These are phyloP conservation scores for Solidago caesia DNA, from an alignment of 129 eudicot genomes.

Conservation along the genomic window DNA sequence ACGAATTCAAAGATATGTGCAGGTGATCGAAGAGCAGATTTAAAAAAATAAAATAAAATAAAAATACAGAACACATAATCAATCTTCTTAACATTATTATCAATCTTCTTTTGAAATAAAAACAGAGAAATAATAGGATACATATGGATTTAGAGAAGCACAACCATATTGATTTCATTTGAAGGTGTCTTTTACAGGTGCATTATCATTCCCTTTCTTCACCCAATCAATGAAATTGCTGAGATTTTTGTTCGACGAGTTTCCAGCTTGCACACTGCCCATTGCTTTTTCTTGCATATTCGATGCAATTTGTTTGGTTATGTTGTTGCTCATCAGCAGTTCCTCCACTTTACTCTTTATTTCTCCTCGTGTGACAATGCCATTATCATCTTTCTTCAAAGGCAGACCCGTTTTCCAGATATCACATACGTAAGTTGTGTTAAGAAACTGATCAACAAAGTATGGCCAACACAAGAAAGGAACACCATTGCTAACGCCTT, in stretches of 20 bases:
- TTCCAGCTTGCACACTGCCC: slow-evolving; percentile 21
- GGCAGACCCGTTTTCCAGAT: slow-evolving; percentile 56
- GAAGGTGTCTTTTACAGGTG: background rate
- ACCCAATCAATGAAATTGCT: slow-evolving; percentile 41
- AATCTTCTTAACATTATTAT: too few relatives aligned
- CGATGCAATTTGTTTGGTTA: slow-evolving; percentile 34
- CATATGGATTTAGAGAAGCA: background rate
- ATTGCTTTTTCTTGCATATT: slow-evolving; percentile 28
- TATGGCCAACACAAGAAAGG: slow-evolving; percentile 80
- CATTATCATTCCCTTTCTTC: slow-evolving; percentile 19
- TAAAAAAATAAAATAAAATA: too few relatives aligned
- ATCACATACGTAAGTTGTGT: slow-evolving; percentile 50
- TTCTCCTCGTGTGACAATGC: slow-evolving; percentile 44
- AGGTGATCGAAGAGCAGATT: too few relatives aligned
- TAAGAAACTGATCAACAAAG: slow-evolving; percentile 60
- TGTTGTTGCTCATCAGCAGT: slow-evolving; percentile 34
- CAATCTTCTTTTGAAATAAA: too few relatives aligned
- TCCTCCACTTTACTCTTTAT: slow-evolving; percentile 50
- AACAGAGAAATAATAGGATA: background rate
- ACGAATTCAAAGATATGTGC: too few relatives aligned
- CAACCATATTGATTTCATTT: background rate
- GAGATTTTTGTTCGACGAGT: slow-evolving; percentile 41
- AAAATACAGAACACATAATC: too few relatives aligned
- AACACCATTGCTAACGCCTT: slow-evolving; percentile 58
- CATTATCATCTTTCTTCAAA: slow-evolving; percentile 40